phyloP scores from a whole-genome alignment of 345 rosid species.

The Citrus glauca region DNA sequence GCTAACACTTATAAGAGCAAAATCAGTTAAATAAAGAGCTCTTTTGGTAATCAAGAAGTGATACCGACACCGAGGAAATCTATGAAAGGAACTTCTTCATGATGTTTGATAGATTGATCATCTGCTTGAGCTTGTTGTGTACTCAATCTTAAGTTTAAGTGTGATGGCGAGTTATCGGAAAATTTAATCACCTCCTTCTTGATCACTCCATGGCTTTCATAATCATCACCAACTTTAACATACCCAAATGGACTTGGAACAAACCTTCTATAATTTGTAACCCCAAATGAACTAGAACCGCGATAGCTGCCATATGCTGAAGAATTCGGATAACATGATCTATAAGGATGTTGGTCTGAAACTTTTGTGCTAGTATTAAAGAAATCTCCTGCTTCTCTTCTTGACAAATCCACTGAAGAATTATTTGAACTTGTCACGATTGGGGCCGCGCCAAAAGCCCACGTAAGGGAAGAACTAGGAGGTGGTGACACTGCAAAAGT shows the following conservation, averaged over 20 bases:
- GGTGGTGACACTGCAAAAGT: slow-evolving; percentile 28
- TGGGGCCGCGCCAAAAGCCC: slow-evolving; percentile 25
- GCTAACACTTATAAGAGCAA: slow-evolving; percentile 13
- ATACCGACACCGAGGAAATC: slow-evolving; percentile 80
- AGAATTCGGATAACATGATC: slow-evolving; percentile 19
- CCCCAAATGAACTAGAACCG: slow-evolving; percentile 15
- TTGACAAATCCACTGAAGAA: slow-evolving; percentile 26
- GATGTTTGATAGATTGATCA: slow-evolving; percentile 21
- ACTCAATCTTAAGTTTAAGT: slow-evolving; percentile 7
- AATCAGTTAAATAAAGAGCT: slow-evolving; percentile 16
- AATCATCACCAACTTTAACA: slow-evolving; percentile 21
- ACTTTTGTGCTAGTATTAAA: slow-evolving; percentile 19
- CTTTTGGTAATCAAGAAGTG: slow-evolving; percentile 38
- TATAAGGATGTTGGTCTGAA: slow-evolving; percentile 21
- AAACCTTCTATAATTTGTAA: slow-evolving; percentile 25
- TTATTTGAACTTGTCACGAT: slow-evolving; percentile 13
- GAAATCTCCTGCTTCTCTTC: slow-evolving; percentile 26
- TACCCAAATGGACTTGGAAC: slow-evolving; percentile 40
- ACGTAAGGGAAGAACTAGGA: slow-evolving; percentile 26
- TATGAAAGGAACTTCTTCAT: slow-evolving; percentile 46
- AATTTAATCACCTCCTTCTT: slow-evolving; percentile 21
- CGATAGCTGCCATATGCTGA: slow-evolving; percentile 9
- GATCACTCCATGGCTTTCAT: slow-evolving; percentile 13
- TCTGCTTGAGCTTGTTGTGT: slow-evolving; percentile 31
- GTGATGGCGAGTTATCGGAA: slow-evolving; percentile 10